Percentiles rank a stretch among this genome's conserved stretches.
phyloP scores from a whole-genome alignment of 106 monocot species.

The Gastrodia elata region DNA sequence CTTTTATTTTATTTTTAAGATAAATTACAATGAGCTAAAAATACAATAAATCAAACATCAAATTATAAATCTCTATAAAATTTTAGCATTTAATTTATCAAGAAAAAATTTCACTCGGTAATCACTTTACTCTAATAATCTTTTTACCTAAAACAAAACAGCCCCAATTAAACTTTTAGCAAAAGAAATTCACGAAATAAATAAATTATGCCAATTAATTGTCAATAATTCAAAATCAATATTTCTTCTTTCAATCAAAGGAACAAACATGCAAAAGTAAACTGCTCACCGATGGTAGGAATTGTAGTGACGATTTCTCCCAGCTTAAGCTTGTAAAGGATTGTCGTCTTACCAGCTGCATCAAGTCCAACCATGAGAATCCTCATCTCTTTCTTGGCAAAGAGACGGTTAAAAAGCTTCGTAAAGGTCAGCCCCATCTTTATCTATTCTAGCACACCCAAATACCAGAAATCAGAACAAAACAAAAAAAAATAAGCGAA shows the following conservation, averaged over 20 bases:
- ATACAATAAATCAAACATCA: too few relatives aligned
- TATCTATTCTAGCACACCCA: neutral
- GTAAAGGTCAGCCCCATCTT: slow-evolving; percentile 36
- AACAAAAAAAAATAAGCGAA: neutral
- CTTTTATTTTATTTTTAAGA: too few relatives aligned
- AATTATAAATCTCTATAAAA: too few relatives aligned
- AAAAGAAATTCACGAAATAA: too few relatives aligned
- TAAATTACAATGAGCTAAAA: too few relatives aligned
- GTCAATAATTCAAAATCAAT: neutral
- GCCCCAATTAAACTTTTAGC: too few relatives aligned
- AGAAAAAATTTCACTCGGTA: too few relatives aligned
- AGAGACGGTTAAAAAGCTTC: slow-evolving; percentile 33
- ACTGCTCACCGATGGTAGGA: slow-evolving; percentile 22
- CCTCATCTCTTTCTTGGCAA: slow-evolving; percentile 35
- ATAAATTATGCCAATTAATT: neutral
- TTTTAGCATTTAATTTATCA: too few relatives aligned
- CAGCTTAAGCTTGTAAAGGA: slow-evolving; percentile 36
- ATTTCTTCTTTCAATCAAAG: neutral
- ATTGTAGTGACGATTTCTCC: slow-evolving; percentile 35
- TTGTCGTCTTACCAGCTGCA: slow-evolving; percentile 37
- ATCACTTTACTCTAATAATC: too few relatives aligned
- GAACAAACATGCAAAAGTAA: neutral
- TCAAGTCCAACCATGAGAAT: slow-evolving; percentile 39
- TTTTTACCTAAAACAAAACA: too few relatives aligned
- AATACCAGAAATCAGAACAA: slow-evolving; percentile 1